Conservation (phyloP, 192 early-diverging fungal species). For the Umbelopsis sp. region DNA sequence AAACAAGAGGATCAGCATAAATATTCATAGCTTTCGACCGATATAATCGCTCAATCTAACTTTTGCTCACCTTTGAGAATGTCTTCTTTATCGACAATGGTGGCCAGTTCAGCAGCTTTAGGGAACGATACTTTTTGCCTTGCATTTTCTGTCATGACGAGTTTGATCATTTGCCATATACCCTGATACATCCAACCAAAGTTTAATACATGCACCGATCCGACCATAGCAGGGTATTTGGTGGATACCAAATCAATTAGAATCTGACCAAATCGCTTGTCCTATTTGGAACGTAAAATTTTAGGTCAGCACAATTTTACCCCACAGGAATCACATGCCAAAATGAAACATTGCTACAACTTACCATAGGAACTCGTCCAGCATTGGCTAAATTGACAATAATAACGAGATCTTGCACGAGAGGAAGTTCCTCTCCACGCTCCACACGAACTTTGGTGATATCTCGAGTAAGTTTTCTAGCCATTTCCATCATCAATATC, state of each 20-base stretch:
- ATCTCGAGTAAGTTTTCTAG: slow-evolving; percentile 40
- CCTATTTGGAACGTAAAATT: slow-evolving; percentile 9
- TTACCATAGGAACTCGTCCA: slow-evolving; percentile 22
- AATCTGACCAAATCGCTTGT: slow-evolving; percentile 20
- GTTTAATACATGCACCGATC: slow-evolving; percentile 39
- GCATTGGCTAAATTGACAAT: slow-evolving; percentile 33
- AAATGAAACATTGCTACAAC: not conserved
- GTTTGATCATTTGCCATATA: slow-evolving; percentile 46
- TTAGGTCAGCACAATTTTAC: slow-evolving; percentile 14
- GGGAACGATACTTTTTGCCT: slow-evolving; percentile 37
- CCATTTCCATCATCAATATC: slow-evolving; percentile 44
- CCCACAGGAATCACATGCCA: slow-evolving; percentile 14
- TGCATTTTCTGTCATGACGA: slow-evolving; percentile 38
- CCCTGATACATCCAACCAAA: slow-evolving; percentile 53
- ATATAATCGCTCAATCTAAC: not conserved
- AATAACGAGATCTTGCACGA: slow-evolving; percentile 32
- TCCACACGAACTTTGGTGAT: slow-evolving; percentile 28
- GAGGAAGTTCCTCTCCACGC: not conserved
- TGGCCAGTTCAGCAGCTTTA: slow-evolving; percentile 24
- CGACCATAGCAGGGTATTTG: slow-evolving; percentile 31
- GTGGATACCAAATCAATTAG: slow-evolving; percentile 24
- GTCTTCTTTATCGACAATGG: slow-evolving; percentile 31
- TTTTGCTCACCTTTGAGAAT: slow-evolving; percentile 37
- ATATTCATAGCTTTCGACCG: too few relatives aligned
- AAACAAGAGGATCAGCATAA: too few relatives aligned